These are phyloP conservation scores for Acanthamoeba castellanii DNA, from an alignment of 208 protist species.

Conservation along the genomic window DNA sequence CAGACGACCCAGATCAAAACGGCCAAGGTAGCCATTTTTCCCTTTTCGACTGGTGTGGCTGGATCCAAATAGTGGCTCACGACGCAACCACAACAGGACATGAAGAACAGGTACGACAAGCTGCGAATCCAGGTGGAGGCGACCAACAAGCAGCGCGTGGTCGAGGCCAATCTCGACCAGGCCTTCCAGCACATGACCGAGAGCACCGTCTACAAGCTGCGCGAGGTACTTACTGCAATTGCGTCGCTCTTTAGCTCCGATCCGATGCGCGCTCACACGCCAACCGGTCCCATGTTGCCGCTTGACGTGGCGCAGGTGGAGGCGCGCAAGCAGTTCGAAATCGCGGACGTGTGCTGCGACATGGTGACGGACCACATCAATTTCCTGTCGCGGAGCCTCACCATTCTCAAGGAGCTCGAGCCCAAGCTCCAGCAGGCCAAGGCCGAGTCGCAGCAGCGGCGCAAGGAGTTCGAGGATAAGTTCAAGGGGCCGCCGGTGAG, in stretches of 20 bases:
- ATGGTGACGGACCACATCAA: slow-evolving; percentile 72
- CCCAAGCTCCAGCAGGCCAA: slow-evolving; percentile 70
- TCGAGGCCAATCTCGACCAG: slow-evolving; percentile 58
- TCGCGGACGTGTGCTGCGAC: slow-evolving; percentile 69
- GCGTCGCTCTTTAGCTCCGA: not conserved
- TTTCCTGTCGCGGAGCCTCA: slow-evolving; percentile 64
- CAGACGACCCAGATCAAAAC: slow-evolving; percentile 47
- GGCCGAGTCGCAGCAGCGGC: slow-evolving; percentile 57
- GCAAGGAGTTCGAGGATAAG: slow-evolving; percentile 61
- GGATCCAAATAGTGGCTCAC: not conserved
- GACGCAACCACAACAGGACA: not conserved
- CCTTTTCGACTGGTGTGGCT: not conserved
- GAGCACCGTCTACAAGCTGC: slow-evolving; percentile 64
- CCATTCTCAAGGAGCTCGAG: slow-evolving; percentile 72
- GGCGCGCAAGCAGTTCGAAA: slow-evolving; percentile 71
- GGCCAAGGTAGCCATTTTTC: not conserved
- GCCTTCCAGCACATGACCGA: slow-evolving; percentile 70
- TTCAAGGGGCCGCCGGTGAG: slow-evolving; percentile 66
- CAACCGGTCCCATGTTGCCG: not conserved
- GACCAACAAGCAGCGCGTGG: slow-evolving; percentile 66
- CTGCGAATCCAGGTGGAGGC: slow-evolving; percentile 66
- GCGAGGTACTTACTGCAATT: slow-evolving; percentile 1
- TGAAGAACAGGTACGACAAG: slow-evolving; percentile 69
- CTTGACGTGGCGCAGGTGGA: not conserved
- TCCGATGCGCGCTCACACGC: not conserved